Conservation (phyloP, 164 flowering plant genomes). For the Taxillus chinensis region DNA sequence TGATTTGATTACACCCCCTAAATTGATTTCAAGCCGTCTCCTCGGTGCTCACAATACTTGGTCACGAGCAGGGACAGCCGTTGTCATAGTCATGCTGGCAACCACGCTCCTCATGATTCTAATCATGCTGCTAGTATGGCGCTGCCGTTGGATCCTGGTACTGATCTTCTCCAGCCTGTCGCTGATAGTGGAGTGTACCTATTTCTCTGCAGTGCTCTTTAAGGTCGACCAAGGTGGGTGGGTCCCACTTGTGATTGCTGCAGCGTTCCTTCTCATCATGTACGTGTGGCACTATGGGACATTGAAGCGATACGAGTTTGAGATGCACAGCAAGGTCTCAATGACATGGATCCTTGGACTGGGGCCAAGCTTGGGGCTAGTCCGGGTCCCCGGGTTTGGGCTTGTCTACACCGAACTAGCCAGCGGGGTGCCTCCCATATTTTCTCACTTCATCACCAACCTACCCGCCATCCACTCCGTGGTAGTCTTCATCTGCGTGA, state of each 20-base stretch:
- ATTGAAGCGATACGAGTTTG: conserved; percentile 76
- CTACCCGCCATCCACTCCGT: conserved; percentile 92
- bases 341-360: conserved; percentile 96
- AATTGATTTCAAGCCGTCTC: no score
- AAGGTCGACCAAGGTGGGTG: conserved; percentile 97
- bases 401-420: conserved; percentile 93
- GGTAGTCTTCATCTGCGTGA: conserved; percentile 87
- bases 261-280: conserved; percentile 72
- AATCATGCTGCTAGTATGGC: conserved; percentile 88
- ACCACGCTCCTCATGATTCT: conserved; percentile 75
- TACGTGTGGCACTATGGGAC: conserved; percentile 94
- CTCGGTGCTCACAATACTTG: neutral
- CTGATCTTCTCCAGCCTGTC: conserved; percentile 51
- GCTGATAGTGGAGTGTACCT: conserved; percentile 54
- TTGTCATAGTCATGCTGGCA: conserved; percentile 73
- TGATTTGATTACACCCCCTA: no score
- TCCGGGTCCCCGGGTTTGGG: conserved; percentile 95
- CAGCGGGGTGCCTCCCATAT: conserved; percentile 91
- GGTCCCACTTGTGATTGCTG: conserved; percentile 93
- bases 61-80: conserved; percentile 57
- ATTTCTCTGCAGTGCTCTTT: conserved; percentile 72
- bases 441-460: conserved; percentile 95
- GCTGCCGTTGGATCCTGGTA: conserved; percentile 78
- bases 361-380: conserved; percentile 92
- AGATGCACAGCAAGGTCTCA: conserved; percentile 93